Evolutionary conservation across 176 grass and related monocot species (phyloP), one percentile per base, ranked within the genome.

Genomic region (Microstegium vimineum): DNA sequence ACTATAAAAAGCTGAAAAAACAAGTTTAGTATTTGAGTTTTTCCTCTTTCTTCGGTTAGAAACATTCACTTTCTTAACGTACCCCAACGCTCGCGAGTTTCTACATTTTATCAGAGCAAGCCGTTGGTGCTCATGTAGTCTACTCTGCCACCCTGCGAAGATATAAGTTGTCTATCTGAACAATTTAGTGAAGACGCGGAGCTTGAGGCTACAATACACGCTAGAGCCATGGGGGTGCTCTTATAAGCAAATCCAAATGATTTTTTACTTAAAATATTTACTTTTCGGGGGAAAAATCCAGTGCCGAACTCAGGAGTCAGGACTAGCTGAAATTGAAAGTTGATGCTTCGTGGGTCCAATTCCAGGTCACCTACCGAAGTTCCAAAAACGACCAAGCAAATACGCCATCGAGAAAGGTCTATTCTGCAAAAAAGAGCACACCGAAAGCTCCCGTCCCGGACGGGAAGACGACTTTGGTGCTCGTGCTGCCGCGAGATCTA

Each of bases 401-500:
- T 90, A 77, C 23, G 45, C 46, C 62, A 13, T 82, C 83, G 8
- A 1, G 28, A 57, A 68, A 86, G 83, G 83, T 72, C 73, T 54
- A 86, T 86, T 71, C 59, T 77, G 66, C 65, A 81, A 89, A 77
- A 77, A 10, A 28, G 33, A 18, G 9, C 66, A 66, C 72, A 72
- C 77, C 56, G 51, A 66, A 72, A 77, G 72, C 25, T 30, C 13
- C 11, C 12, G 7, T 82, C 74, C 66, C 47, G 46, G 73, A 73
- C 46, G 67, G 83, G 79, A 74, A 90, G 83, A 83, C 78, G 83
- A 73, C 88, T 26, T 74, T 51, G 59, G 59, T 73, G 78, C 74
- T 49, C 59, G 74, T 32, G 57, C 28, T 66, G 60, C 66, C 79
- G 56, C 79, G 73, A 90, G 83, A 90, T 90, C 87, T 76, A 34